A percentile compares a stretch with the other conserved stretches of the same genome.
Conservation (phyloP, 176 grass and related monocot genomes). For the Triticum urartu region DNA sequence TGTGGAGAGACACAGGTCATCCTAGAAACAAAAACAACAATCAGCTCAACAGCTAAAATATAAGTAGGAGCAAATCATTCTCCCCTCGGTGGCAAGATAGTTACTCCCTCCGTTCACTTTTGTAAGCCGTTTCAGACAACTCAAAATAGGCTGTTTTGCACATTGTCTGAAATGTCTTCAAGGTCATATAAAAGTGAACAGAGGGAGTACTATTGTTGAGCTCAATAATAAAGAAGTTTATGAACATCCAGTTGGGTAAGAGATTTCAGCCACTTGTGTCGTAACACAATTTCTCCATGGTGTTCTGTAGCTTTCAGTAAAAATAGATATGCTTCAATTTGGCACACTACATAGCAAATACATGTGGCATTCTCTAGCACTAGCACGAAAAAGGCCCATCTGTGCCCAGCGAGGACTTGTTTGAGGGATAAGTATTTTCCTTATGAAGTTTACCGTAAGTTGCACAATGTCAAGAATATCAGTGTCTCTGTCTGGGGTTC, state of each 20-base stretch:
- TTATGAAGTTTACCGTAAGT: neutral
- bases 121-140: too few species aligned
- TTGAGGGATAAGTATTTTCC: neutral
- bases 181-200: too few species aligned
- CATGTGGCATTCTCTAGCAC: neutral
- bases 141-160: too few species aligned
- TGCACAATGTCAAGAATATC: neutral
- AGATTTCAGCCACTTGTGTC: neutral
- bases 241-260: neutral
- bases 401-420: conserved; percentile 3
- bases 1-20: conserved; percentile 64
- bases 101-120: neutral
- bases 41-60: conserved; percentile 27
- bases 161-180: too few species aligned
- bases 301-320: neutral
- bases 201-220: neutral
- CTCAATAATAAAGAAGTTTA: neutral
- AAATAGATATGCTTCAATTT: neutral
- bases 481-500: neutral
- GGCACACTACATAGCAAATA: neutral
- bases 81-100: neutral
- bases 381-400: neutral
- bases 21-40: conserved; percentile 39
- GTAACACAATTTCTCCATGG: neutral
- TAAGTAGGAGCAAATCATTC: conserved; percentile 5